Evolutionary conservation across 2,329 filamentous ascomycete genomes (phyloP).

Genomic region (Aspergillus floridensis): DNA sequence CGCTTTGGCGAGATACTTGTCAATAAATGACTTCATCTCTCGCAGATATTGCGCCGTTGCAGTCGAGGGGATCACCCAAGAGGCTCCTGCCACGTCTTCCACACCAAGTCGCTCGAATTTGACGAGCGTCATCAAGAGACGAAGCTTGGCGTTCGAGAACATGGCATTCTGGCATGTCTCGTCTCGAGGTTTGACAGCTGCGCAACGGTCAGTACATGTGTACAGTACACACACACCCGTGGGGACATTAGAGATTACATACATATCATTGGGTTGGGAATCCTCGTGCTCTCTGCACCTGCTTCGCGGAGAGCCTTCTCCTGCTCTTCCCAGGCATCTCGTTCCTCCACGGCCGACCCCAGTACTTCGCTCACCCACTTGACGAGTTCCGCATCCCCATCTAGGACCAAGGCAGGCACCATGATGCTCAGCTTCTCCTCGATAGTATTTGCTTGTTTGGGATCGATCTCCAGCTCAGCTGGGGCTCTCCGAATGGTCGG

Average conservation of each 20-base stretch:
- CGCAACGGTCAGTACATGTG: neutral
- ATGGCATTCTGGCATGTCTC: constrained; percentile 68
- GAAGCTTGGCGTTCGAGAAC: constrained; percentile 85
- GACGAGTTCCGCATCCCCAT: constrained; percentile 72
- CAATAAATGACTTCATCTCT: constrained; percentile 69
- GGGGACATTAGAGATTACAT: constrained; percentile 33
- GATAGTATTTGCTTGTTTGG: constrained; percentile 59
- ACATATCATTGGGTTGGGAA: constrained; percentile 43
- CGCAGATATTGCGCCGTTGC: constrained; percentile 65
- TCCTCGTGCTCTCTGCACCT: constrained; percentile 29
- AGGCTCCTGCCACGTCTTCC: constrained; percentile 71
- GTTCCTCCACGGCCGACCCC: constrained; percentile 65
- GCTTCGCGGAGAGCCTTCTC: constrained; percentile 58
- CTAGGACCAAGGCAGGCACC: constrained; percentile 75
- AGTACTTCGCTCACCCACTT: constrained; percentile 77
- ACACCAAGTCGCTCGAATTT: constrained; percentile 64
- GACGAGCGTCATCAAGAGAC: constrained; percentile 75
- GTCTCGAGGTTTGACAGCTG: constrained; percentile 63
- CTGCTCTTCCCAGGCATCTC: constrained; percentile 73
- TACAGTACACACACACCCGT: neutral
- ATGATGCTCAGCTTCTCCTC: constrained; percentile 75
- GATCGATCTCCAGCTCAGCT: constrained; percentile 79
- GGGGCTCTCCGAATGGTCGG: constrained; percentile 66
- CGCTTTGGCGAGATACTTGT: constrained; percentile 74
- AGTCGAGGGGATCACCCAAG: constrained; percentile 72